Percentiles rank a stretch among this genome's conserved stretches.
phyloP scores from a whole-genome alignment of 495 filamentous ascomycete genomes.

The Cudoniella acicularis region DNA sequence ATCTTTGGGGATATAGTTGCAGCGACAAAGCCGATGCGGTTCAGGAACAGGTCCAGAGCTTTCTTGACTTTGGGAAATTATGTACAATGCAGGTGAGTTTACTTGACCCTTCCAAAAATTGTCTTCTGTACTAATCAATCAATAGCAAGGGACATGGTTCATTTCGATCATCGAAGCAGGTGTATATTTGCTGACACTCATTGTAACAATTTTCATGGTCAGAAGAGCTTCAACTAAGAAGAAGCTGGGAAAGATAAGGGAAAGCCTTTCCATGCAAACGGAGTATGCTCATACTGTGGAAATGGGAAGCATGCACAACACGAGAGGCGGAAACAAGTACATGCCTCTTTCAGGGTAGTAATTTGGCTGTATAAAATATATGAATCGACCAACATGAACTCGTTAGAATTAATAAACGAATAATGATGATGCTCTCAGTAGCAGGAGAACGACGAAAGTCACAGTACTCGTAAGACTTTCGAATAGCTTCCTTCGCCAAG shows the following conservation, averaged over 20 bases:
- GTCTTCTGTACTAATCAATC: background rate
- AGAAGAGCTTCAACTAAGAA: conserved; percentile 12
- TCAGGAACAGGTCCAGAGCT: conserved; percentile 12
- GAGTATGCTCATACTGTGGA: conserved; percentile 3
- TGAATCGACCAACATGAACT: no score
- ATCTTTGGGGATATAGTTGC: conserved; percentile 22
- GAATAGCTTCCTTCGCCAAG: no score
- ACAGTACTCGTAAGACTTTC: no score
- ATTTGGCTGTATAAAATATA: background rate
- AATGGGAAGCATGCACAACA: background rate
- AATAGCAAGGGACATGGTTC: conserved; percentile 13
- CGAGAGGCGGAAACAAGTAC: conserved; percentile 9
- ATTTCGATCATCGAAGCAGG: conserved; percentile 14
- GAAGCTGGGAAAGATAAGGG: conserved; percentile 5
- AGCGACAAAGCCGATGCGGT: conserved; percentile 8
- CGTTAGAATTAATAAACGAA: no score
- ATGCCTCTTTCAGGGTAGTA: conserved; percentile 5
- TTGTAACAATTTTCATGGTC: conserved; percentile 6
- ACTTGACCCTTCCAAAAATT: background rate
- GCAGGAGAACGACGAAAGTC: no score
- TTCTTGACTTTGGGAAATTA: conserved; percentile 18
- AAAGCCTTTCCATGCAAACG: conserved; percentile 13
- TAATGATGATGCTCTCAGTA: background rate
- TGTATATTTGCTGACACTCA: conserved; percentile 12
- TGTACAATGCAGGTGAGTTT: conserved; percentile 17